Evolutionary conservation across 1,284 basidiomycete genomes (phyloP).

Genomic region (Singerocomus inundabilis): DNA sequence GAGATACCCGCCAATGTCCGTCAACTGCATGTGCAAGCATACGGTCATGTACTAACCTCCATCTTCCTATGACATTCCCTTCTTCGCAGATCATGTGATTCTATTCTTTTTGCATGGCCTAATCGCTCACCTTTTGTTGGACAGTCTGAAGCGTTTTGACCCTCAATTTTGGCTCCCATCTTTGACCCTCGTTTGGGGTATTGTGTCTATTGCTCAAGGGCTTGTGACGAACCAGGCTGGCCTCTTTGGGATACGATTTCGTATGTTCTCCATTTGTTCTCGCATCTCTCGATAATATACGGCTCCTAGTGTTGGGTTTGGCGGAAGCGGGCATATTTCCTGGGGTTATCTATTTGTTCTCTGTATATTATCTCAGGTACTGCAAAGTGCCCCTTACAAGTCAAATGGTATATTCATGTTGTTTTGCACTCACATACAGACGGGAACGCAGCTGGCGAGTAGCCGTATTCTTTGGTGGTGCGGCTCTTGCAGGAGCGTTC

Average conservation of each 20-base stretch:
- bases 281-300: background rate
- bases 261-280: constrained; percentile 31
- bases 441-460: constrained; percentile 60
- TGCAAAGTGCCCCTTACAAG: background rate
- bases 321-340: constrained; percentile 61
- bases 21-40: background rate
- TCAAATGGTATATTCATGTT: background rate
- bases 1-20: constrained; percentile 70
- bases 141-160: constrained; percentile 54
- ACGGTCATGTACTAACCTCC: background rate
- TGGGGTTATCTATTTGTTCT: constrained; percentile 60
- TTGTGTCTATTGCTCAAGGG: constrained; percentile 58
- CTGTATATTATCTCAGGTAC: constrained; percentile 56
- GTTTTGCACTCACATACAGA: constrained; percentile 23
- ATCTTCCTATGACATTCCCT: background rate
- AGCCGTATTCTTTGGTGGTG: constrained; percentile 58
- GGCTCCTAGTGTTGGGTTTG: constrained; percentile 46
- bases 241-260: constrained; percentile 55
- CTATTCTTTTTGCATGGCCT: background rate
- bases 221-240: constrained; percentile 56
- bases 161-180: constrained; percentile 61
- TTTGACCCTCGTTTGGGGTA: constrained; percentile 57
- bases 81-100: constrained; percentile 41
- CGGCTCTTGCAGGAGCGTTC: constrained; percentile 58
- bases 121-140: constrained; percentile 4